Percentiles rank a stretch among this genome's conserved stretches.
Evolutionary conservation across 2,329 filamentous ascomycete species (phyloP).

Genomic region (Colletotrichum noveboracense): DNA sequence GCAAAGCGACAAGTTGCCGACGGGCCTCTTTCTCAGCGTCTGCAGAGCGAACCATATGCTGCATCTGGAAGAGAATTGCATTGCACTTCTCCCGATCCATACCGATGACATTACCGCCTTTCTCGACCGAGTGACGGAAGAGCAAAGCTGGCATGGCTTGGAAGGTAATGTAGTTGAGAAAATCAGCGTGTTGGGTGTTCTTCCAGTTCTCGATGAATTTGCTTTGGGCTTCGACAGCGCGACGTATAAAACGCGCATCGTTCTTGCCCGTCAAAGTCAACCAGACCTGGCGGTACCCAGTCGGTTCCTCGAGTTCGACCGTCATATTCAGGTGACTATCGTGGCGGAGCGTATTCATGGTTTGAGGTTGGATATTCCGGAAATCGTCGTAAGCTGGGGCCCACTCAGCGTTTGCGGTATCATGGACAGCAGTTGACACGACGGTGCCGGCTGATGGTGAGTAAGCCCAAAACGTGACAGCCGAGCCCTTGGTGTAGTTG

Average conservation of each 20-base stretch:
- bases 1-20: neutral
- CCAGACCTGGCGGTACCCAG: neutral
- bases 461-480: slow-evolving; percentile 1
- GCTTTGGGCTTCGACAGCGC: neutral
- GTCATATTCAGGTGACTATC: slow-evolving; percentile 10
- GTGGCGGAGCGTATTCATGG: neutral
- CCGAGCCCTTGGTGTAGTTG: slow-evolving; percentile 10
- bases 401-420: neutral
- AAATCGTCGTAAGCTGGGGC: neutral
- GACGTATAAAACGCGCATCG: neutral
- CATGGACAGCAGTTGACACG: neutral
- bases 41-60: neutral
- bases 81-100: neutral
- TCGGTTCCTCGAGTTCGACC: slow-evolving; percentile 6
- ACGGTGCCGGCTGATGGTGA: neutral
- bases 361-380: neutral
- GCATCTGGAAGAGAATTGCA: neutral
- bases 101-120: neutral
- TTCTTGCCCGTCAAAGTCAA: neutral
- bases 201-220: neutral
- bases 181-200: neutral
- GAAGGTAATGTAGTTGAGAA: neutral
- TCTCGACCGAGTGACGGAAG: neutral
- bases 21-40: neutral
- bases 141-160: neutral